Evolutionary conservation across 2,329 filamentous ascomycete species (phyloP).

Genomic region (Sporothrix pallida): DNA sequence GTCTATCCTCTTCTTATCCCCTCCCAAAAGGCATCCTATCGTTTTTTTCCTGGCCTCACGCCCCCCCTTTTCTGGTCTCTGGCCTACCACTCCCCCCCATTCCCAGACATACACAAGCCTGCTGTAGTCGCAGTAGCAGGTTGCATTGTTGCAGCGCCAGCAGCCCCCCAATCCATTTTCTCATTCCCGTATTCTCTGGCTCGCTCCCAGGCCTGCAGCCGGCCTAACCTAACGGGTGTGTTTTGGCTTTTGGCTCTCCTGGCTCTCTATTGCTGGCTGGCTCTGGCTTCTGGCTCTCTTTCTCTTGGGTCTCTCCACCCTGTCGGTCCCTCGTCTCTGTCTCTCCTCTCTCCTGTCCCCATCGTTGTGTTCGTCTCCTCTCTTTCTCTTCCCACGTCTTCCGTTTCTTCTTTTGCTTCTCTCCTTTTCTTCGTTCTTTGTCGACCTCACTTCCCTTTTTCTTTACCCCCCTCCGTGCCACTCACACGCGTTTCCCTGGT

Average conservation of each 20-base stretch:
- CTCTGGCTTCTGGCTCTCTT: background rate
- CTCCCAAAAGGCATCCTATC: background rate
- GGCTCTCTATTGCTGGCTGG: background rate
- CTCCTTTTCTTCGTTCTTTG: slow-evolving; percentile 36
- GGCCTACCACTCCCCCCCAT: slow-evolving; percentile 25
- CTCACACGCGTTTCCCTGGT: slow-evolving; percentile 20
- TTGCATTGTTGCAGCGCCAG: slow-evolving; percentile 22
- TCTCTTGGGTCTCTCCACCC: background rate
- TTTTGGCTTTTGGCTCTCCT: slow-evolving; percentile 13
- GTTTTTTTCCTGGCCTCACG: slow-evolving; percentile 26
- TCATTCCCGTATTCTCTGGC: slow-evolving; percentile 21
- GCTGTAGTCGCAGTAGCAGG: slow-evolving; percentile 18
- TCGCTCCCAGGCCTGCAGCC: slow-evolving; percentile 9
- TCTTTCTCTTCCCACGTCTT: slow-evolving; percentile 33
- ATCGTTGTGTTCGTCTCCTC: slow-evolving; percentile 37
- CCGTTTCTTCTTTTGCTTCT: slow-evolving; percentile 34
- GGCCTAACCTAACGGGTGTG: background rate
- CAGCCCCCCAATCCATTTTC: slow-evolving; percentile 14
- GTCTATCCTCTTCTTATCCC: background rate
- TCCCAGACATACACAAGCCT: slow-evolving; percentile 20
- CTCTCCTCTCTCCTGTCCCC: slow-evolving; percentile 38
- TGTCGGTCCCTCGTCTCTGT: background rate
- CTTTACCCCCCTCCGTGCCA: background rate
- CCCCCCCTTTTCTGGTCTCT: slow-evolving; percentile 28
- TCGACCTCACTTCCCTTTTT: slow-evolving; percentile 28